Percentiles rank a stretch among this genome's conserved stretches.
phyloP scores from a whole-genome alignment of 2,329 filamentous ascomycete species.

The Diplodia mutila region DNA sequence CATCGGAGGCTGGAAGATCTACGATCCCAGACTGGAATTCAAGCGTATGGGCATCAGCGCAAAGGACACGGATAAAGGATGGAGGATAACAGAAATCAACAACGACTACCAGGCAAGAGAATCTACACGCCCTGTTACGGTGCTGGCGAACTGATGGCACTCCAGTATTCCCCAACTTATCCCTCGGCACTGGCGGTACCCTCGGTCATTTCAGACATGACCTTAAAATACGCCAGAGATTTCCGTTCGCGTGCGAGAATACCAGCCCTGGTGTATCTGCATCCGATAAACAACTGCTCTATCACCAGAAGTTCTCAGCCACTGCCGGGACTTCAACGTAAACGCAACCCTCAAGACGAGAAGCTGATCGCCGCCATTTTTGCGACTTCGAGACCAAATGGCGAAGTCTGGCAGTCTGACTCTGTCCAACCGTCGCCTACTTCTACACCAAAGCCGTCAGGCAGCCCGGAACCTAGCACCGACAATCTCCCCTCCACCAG shows the following conservation, averaged over 20 bases:
- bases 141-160: background rate
- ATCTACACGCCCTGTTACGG: background rate
- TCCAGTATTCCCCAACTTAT: conserved; percentile 85
- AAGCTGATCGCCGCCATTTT: conserved; percentile 92
- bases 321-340: conserved; percentile 79
- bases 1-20: conserved; percentile 80
- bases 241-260: conserved; percentile 90
- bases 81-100: conserved; percentile 91
- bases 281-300: conserved; percentile 94
- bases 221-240: conserved; percentile 86
- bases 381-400: conserved; percentile 60
- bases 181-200: conserved; percentile 84
- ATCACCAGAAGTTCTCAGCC: conserved; percentile 96
- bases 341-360: conserved; percentile 94
- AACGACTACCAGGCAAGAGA: conserved; percentile 69
- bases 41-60: conserved; percentile 83
- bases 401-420: conserved; percentile 15
- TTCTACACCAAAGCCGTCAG: conserved; percentile 34
- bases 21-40: conserved; percentile 85
- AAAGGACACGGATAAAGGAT: conserved; percentile 76
- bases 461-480: conserved; percentile 40
- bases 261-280: conserved; percentile 89
- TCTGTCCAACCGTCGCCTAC: conserved; percentile 18
- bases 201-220: conserved; percentile 90
- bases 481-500: conserved; percentile 39